Evolutionary conservation across 2,329 filamentous ascomycete genomes (phyloP).

Genomic region (Rhynchosporium graminicola): DNA sequence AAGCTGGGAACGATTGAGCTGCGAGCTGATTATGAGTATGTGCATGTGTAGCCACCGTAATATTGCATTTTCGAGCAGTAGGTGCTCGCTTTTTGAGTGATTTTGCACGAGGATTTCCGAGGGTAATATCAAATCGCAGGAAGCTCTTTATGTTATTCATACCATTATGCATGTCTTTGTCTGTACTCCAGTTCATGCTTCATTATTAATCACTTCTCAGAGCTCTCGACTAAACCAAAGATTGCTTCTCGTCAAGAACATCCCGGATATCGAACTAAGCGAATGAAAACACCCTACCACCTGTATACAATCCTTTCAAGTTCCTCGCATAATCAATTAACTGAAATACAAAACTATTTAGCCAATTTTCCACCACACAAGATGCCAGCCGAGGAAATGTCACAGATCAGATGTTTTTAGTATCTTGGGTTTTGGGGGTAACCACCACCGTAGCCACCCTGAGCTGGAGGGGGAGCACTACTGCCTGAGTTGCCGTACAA

Average conservation of each 20-base stretch:
- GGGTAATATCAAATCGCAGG: no score
- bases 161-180: no score
- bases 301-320: constrained; percentile 1
- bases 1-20: no score
- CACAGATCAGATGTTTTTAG: background rate
- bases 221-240: background rate
- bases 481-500: constrained; percentile 30
- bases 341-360: background rate
- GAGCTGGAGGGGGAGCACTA: constrained; percentile 22
- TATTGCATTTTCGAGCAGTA: no score
- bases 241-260: background rate
- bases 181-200: background rate
- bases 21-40: no score
- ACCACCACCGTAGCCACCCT: constrained; percentile 23
- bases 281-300: background rate
- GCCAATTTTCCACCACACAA: background rate
- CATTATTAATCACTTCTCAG: background rate
- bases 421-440: constrained; percentile 11
- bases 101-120: no score
- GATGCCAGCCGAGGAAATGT: background rate
- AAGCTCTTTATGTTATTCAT: no score
- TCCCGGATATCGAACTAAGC: constrained; percentile 8
- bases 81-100: no score
- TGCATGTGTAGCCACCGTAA: no score
- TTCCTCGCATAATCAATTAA: background rate